These are phyloP conservation scores for Ilyonectria sp. DNA, from an alignment of 2,329 filamentous ascomycete genomes.

Conservation along the genomic window DNA sequence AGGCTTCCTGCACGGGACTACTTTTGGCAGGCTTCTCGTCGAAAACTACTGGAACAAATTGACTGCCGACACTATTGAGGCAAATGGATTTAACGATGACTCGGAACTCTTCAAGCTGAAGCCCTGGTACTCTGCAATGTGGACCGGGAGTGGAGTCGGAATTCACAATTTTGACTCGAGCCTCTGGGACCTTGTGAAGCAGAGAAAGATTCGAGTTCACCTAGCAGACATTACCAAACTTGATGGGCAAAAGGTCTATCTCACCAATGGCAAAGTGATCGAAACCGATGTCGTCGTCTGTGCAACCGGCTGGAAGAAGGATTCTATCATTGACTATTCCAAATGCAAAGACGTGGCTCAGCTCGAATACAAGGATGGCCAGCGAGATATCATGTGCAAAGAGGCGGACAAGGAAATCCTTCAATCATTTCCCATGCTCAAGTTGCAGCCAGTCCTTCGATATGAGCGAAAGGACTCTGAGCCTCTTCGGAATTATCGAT, in stretches of 20 bases:
- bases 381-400: constrained; percentile 2
- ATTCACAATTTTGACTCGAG: constrained; percentile 68
- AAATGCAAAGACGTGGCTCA: constrained; percentile 8
- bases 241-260: constrained; percentile 54
- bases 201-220: constrained; percentile 63
- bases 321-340: constrained; percentile 59
- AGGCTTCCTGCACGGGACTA: constrained; percentile 64
- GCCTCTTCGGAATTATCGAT: constrained; percentile 42
- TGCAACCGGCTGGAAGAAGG: constrained; percentile 67
- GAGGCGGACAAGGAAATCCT: constrained; percentile 36
- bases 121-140: constrained; percentile 58
- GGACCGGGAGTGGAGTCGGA: constrained; percentile 65
- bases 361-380: too few relatives aligned
- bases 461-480: constrained; percentile 34
- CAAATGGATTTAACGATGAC: constrained; percentile 61
- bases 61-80: constrained; percentile 59
- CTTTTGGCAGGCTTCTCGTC: constrained; percentile 62
- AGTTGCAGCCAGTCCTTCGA: constrained; percentile 32
- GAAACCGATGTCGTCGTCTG: constrained; percentile 62
- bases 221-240: constrained; percentile 63
- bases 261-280: constrained; percentile 56
- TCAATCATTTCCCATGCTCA: constrained; percentile 33
- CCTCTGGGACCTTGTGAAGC: constrained; percentile 65
- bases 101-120: constrained; percentile 57
- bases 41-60: constrained; percentile 65